phyloP scores from a whole-genome alignment of 768 basidiomycete species.

The Pulveroboletus sp. region DNA sequence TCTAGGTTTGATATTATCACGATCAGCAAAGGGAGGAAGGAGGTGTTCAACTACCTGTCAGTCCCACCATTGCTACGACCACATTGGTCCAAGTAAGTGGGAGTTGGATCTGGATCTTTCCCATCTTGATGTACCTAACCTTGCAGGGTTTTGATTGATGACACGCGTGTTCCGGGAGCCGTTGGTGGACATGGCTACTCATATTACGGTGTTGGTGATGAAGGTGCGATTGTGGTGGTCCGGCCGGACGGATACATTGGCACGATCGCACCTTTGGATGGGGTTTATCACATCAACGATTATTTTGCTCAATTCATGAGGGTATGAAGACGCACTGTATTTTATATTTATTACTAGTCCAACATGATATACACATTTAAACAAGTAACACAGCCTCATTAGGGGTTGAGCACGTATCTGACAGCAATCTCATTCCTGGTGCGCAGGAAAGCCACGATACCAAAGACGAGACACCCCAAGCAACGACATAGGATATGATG shows the following conservation, averaged over 20 bases:
- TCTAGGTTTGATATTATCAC: slow-evolving; percentile 30
- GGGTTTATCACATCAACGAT: slow-evolving; percentile 31
- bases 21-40: slow-evolving; percentile 30
- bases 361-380: too few species aligned
- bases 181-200: slow-evolving; percentile 53
- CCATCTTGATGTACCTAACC: background rate
- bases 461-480: too few species aligned
- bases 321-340: background rate
- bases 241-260: slow-evolving; percentile 54
- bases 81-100: slow-evolving; percentile 41
- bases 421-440: too few species aligned
- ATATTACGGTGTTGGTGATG: slow-evolving; percentile 41
- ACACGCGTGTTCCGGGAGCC: slow-evolving; percentile 39
- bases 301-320: slow-evolving; percentile 49
- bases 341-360: background rate
- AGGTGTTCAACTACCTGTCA: slow-evolving; percentile 27
- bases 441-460: too few species aligned
- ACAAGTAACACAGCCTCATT: too few species aligned
- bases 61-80: slow-evolving; percentile 31
- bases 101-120: background rate
- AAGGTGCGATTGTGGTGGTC: slow-evolving; percentile 28
- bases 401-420: too few species aligned
- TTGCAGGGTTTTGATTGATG: slow-evolving; percentile 58
- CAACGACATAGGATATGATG: too few species aligned
- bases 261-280: slow-evolving; percentile 45